Evolutionary conservation across 148 eudicot genomes (phyloP).

Genomic region (Linanthus parryae): DNA sequence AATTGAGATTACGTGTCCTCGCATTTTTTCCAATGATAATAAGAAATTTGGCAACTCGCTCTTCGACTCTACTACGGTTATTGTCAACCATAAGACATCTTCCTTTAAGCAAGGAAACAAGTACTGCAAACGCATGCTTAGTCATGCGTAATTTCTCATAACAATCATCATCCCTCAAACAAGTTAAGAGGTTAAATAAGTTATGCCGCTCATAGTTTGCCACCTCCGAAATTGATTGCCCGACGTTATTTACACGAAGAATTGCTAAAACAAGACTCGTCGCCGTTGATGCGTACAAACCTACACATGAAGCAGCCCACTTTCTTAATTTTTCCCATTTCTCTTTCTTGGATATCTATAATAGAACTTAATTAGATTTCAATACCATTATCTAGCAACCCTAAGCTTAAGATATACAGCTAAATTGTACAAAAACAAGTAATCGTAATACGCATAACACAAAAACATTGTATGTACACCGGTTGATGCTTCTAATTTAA

Average conservation of each 20-base stretch:
- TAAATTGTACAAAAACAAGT: too few species aligned
- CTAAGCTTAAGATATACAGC: too few species aligned
- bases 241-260: neutral
- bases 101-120: neutral
- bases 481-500: too few species aligned
- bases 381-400: too few species aligned
- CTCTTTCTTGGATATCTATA: too few species aligned
- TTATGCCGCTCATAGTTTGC: neutral
- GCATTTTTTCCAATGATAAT: neutral
- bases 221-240: neutral
- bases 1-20: neutral
- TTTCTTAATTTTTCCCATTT: neutral
- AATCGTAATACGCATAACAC: too few species aligned
- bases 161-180: neutral
- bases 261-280: neutral
- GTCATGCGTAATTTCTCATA: too few species aligned
- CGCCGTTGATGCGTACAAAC: neutral
- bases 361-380: too few species aligned
- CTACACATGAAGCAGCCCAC: conserved; percentile 1
- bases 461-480: too few species aligned
- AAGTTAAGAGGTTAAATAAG: too few species aligned
- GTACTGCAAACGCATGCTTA: too few species aligned
- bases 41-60: conserved; percentile 5
- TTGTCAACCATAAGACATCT: neutral
- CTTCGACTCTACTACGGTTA: neutral